Evolutionary conservation across 345 rosid species (phyloP).

Genomic region (Sisymbrium irio): DNA sequence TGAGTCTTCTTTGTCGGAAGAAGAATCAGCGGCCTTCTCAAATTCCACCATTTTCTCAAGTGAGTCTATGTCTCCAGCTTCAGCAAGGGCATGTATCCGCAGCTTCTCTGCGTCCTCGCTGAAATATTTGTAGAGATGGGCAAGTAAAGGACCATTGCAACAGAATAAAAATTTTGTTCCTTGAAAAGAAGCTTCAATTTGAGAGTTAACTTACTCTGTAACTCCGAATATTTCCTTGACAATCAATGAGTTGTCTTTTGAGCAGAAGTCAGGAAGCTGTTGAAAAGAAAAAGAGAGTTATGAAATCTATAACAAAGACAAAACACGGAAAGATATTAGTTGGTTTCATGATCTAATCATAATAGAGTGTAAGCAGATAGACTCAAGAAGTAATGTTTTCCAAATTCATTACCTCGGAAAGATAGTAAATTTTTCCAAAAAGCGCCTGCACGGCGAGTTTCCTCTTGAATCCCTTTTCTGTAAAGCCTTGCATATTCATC

Average conservation of each 20-base stretch:
- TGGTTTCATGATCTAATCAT: background rate
- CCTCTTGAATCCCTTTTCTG: constrained; percentile 88
- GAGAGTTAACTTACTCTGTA: constrained; percentile 58
- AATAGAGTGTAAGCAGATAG: background rate
- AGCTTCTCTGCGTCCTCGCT: constrained; percentile 89
- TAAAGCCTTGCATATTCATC: constrained; percentile 74
- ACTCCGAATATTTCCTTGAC: constrained; percentile 96
- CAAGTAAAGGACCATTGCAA: background rate
- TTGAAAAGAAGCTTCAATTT: background rate
- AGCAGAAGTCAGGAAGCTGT: constrained; percentile 92
- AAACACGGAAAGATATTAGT: background rate
- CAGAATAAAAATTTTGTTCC: background rate
- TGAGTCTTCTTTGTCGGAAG: constrained; percentile 54
- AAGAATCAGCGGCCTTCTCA: constrained; percentile 59
- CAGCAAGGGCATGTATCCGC: constrained; percentile 67
- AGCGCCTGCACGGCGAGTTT: constrained; percentile 89
- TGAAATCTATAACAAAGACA: background rate
- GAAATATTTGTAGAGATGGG: constrained; percentile 16
- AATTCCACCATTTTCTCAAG: constrained; percentile 80
- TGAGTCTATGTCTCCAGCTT: constrained; percentile 79
- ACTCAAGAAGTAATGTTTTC: background rate
- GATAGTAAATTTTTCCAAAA: constrained; percentile 86
- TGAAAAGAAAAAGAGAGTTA: constrained; percentile 16
- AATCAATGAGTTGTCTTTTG: constrained; percentile 67
- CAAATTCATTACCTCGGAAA: constrained; percentile 58